Base-by-base conservation (phyloP, 345 rosid genomes). In the Passiflora organensis region DNA sequence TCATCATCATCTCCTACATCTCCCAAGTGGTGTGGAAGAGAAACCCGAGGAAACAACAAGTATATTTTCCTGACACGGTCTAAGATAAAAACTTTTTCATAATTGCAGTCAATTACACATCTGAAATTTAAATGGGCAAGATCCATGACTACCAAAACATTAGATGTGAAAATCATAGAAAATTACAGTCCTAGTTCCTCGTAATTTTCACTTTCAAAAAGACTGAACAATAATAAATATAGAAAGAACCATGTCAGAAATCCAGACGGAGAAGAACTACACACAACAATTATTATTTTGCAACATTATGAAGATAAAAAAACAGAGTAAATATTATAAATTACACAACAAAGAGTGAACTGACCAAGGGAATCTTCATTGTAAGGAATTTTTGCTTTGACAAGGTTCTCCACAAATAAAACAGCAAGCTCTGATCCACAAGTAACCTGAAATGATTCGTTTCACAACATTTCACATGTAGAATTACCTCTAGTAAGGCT, bases 341-440 rank as follows among this genome's bases (percentile, higher is more conserved):
- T 10, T 14, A 57, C 23, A 41, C 28, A 4, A 64, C 37, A 18
- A 55, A 51, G 57, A 64, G 19, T 55, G 42, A 53, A 84, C 95
- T 75, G 71, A 89, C 99, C 95, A 67, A 93, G 81, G 49, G 59
- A 56, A 60, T 77, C 82, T 51, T 81, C 82, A 34, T 82, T 73
- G 60, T 77, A 89, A 37, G 88, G 76, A 69, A 77, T 62, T 68
- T 78, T 85, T 55, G 82, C 95, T 67, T 89, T 93, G 46, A 74
- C 81, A 54, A 93, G 85, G 4, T 81, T 74, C 65, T 86, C 97
- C 20, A 86, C 86, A 39, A 82, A 83, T 71, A 82, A 57, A 9
- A 78, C 63, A 61, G 86, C 89, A 68, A 93, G 96, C 71, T 93
- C 95, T 0, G 96, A 87, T 36, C 97, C 99, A 66, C 97, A 93